Conservation (phyloP, 2,329 filamentous ascomycete species). For the Botrytis aclada region DNA sequence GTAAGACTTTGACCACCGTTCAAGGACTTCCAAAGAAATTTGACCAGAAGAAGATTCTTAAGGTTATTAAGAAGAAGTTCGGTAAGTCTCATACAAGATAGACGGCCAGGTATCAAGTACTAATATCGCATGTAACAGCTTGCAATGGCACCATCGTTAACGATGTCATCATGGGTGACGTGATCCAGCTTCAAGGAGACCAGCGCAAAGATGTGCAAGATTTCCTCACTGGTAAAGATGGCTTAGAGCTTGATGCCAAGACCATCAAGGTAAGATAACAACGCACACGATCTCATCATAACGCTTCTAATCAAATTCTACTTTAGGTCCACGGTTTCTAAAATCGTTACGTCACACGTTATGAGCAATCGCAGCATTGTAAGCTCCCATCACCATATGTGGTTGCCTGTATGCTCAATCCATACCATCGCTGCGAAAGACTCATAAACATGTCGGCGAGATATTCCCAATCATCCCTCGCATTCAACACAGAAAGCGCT, state of each 20-base stretch:
- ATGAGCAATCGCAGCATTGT: slow-evolving; percentile 6
- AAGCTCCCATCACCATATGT: background rate
- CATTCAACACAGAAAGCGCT: slow-evolving; percentile 36
- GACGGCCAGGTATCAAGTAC: background rate
- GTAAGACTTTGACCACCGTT: slow-evolving; percentile 99
- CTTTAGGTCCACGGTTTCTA: slow-evolving; percentile 61
- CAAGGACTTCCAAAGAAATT: slow-evolving; percentile 99
- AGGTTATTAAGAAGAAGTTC: slow-evolving; percentile 99
- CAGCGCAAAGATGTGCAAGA: slow-evolving; percentile 98
- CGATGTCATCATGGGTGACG: slow-evolving; percentile 96
- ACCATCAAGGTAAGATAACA: slow-evolving; percentile 75
- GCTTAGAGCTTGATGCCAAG: slow-evolving; percentile 90
- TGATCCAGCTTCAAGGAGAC: slow-evolving; percentile 99
- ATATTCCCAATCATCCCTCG: slow-evolving; percentile 38
- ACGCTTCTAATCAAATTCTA: slow-evolving; percentile 10
- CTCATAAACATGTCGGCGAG: background rate
- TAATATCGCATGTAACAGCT: slow-evolving; percentile 49
- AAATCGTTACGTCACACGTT: slow-evolving; percentile 36
- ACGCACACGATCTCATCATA: slow-evolving; percentile 3
- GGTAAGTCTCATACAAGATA: slow-evolving; percentile 50
- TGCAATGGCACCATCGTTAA: slow-evolving; percentile 99
- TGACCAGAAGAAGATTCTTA: slow-evolving; percentile 99
- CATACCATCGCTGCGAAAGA: background rate
- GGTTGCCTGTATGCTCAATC: slow-evolving; percentile 8
- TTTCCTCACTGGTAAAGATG: slow-evolving; percentile 93